These are phyloP conservation scores for Claviceps sp. DNA, from an alignment of 2,329 filamentous ascomycete genomes.

Conservation along the genomic window DNA sequence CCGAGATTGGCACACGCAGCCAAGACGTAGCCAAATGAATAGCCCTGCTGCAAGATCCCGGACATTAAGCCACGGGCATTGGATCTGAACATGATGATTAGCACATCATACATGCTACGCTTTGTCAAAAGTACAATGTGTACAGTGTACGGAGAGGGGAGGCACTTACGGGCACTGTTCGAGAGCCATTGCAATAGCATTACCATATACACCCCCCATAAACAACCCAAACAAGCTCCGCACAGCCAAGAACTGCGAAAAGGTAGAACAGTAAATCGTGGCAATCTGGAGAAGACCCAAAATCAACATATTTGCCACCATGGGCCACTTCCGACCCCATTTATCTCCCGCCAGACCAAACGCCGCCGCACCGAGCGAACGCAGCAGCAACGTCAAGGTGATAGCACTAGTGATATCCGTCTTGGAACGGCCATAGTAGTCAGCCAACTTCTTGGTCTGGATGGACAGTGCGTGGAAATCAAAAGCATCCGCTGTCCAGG, in stretches of 20 bases:
- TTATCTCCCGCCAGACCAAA: constrained; percentile 70
- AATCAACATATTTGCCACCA: constrained; percentile 68
- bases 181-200: constrained; percentile 64
- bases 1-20: constrained; percentile 64
- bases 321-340: constrained; percentile 72
- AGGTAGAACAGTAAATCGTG: constrained; percentile 63
- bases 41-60: constrained; percentile 71
- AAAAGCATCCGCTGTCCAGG: constrained; percentile 74
- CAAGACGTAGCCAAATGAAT: constrained; percentile 66
- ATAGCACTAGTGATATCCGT: constrained; percentile 64
- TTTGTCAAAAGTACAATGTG: too few relatives aligned
- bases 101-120: too few relatives aligned
- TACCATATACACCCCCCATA: constrained; percentile 72
- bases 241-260: constrained; percentile 61
- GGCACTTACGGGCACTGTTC: constrained; percentile 52
- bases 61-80: constrained; percentile 68
- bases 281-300: constrained; percentile 55
- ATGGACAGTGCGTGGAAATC: constrained; percentile 74
- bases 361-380: constrained; percentile 59
- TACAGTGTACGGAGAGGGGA: too few relatives aligned
- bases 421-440: constrained; percentile 35
- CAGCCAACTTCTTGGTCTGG: constrained; percentile 56
- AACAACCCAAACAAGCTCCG: constrained; percentile 62
- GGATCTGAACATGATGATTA: constrained; percentile 19
- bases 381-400: constrained; percentile 59